These are phyloP conservation scores for Eucalyptus erythrocorys DNA, from an alignment of 345 rosid genomes.

Conservation along the genomic window DNA sequence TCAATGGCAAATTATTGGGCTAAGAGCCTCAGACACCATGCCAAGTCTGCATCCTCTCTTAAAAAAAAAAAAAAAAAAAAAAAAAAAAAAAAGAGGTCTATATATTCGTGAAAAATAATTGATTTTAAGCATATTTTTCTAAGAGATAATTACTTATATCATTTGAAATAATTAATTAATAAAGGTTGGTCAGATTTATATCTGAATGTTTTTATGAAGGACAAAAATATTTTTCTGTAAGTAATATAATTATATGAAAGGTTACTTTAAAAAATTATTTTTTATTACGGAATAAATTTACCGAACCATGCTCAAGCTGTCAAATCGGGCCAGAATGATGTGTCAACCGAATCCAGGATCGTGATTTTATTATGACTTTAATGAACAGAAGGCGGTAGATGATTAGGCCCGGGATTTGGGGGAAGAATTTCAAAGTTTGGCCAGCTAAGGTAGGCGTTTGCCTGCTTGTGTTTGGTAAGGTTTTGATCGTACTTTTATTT, in stretches of 20 bases:
- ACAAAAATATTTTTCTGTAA: not conserved
- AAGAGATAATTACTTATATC: accelerated
- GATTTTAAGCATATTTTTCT: not conserved
- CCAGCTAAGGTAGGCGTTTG: not conserved
- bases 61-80: not conserved
- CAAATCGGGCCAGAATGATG: not conserved
- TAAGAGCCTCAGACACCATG: not conserved
- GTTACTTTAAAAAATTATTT: no score
- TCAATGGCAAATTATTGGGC: not conserved
- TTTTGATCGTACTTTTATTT: not conserved
- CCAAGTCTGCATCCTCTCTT: not conserved
- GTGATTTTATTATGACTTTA: not conserved
- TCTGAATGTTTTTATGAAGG: no score
- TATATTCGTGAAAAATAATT: not conserved
- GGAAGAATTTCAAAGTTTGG: not conserved
- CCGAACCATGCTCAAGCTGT: not conserved
- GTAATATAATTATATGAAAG: not conserved
- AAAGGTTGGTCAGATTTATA: no score
- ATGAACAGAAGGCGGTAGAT: not conserved
- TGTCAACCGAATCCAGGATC: not conserved
- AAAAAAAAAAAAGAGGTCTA: no score
- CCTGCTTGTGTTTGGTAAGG: not conserved
- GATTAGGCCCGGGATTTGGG: not conserved
- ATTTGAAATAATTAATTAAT: no score
- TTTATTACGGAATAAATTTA: not conserved